These are phyloP conservation scores for Quercus mongolica DNA, from an alignment of 306 rosid species.

Conservation along the genomic window DNA sequence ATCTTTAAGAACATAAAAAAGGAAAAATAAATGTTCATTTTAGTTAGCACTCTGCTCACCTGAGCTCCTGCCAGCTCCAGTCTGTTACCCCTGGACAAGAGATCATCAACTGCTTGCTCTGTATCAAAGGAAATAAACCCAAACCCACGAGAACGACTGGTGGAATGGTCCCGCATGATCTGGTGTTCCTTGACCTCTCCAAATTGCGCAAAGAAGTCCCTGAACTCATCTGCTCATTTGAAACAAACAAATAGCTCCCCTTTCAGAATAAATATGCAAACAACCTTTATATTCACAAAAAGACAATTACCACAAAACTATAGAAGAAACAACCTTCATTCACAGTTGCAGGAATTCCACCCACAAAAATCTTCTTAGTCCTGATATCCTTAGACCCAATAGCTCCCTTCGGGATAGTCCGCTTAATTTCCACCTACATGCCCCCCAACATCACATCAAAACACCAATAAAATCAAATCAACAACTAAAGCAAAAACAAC, in stretches of 20 bases:
- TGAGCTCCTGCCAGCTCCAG: slow-evolving; percentile 86
- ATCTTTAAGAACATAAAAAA: not conserved
- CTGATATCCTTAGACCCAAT: slow-evolving; percentile 77
- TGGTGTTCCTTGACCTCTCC: slow-evolving; percentile 84
- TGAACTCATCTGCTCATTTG: slow-evolving; percentile 58
- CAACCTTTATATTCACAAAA: not conserved
- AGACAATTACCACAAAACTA: slow-evolving; percentile 1
- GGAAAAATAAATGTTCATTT: not conserved
- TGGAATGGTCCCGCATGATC: slow-evolving; percentile 86
- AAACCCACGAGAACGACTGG: slow-evolving; percentile 89
- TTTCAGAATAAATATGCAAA: not conserved
- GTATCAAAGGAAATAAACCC: slow-evolving; percentile 73
- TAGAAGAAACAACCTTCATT: slow-evolving; percentile 63
- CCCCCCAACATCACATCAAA: slow-evolving; percentile 29
- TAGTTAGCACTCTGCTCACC: slow-evolving; percentile 38
- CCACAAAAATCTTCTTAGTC: slow-evolving; percentile 91
- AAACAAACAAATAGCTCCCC: slow-evolving; percentile 4
- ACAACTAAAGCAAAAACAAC: not conserved
- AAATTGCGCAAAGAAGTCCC: slow-evolving; percentile 70
- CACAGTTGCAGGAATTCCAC: slow-evolving; percentile 87
- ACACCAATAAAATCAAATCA: slow-evolving; percentile 2
- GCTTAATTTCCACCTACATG: slow-evolving; percentile 84
- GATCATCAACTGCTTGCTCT: slow-evolving; percentile 88
- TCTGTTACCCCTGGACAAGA: slow-evolving; percentile 80
- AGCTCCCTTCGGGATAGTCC: slow-evolving; percentile 93